Conservation (phyloP, 2,329 filamentous ascomycete genomes). For the Onygena corvina region DNA sequence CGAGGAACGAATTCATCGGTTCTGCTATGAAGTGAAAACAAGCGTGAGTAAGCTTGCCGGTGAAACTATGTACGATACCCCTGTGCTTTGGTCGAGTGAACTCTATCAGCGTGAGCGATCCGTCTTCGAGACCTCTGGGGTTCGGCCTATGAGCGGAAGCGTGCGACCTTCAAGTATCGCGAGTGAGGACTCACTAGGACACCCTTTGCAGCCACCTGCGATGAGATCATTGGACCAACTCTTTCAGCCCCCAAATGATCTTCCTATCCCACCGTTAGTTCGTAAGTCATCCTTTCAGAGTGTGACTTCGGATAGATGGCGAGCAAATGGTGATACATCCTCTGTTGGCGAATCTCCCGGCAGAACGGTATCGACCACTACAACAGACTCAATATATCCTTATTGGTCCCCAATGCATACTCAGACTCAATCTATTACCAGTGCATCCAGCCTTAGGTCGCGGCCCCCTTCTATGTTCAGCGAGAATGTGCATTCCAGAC, state of each 20-base stretch:
- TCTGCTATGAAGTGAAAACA: conserved; percentile 78
- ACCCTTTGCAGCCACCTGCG: conserved; percentile 18
- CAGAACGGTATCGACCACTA: conserved; percentile 56
- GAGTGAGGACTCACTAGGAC: conserved; percentile 30
- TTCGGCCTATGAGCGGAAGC: conserved; percentile 27
- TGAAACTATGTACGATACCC: conserved; percentile 69
- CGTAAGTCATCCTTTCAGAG: conserved; percentile 58
- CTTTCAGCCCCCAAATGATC: conserved; percentile 25
- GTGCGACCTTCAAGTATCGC: conserved; percentile 35
- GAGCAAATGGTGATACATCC: conserved; percentile 49
- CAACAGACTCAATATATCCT: conserved; percentile 63
- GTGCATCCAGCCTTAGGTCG: conserved; percentile 45
- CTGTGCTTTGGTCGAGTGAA: conserved; percentile 84
- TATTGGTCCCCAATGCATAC: conserved; percentile 85
- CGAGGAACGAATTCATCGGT: conserved; percentile 87
- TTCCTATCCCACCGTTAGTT: conserved; percentile 21
- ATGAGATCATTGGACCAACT: conserved; percentile 24
- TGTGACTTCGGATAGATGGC: conserved; percentile 56
- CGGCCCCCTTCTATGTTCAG: conserved; percentile 33
- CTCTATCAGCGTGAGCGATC: conserved; percentile 61
- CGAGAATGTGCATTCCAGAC: conserved; percentile 26
- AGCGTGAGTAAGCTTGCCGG: conserved; percentile 78
- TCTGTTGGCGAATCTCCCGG: conserved; percentile 46
- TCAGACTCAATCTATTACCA: conserved; percentile 51
- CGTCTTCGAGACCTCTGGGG: conserved; percentile 32